Conservation (phyloP, 2,329 filamentous ascomycete species). For the Diaporthe capsici region DNA sequence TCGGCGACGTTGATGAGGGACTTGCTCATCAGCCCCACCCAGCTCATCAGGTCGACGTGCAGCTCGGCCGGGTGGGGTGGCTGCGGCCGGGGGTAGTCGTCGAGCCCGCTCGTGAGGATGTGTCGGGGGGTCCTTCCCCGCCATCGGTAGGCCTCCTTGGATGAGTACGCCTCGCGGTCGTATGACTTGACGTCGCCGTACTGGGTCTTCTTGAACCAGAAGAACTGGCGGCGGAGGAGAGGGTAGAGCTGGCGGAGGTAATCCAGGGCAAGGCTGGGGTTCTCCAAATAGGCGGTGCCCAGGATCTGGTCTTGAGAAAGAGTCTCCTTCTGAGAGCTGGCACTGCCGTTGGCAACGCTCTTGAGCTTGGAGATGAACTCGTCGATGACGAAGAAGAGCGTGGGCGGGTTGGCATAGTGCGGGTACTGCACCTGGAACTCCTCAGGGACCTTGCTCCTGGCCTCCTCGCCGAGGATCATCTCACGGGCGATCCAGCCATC, state of each 20-base stretch:
- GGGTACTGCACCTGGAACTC: conserved; percentile 98
- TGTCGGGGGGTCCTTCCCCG: conserved; percentile 89
- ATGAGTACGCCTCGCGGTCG: conserved; percentile 88
- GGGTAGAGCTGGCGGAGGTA: conserved; percentile 87
- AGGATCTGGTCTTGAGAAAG: conserved; percentile 61
- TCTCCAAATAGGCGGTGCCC: conserved; percentile 76
- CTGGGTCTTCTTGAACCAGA: conserved; percentile 96
- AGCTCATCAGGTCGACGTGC: conserved; percentile 93
- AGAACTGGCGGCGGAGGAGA: conserved; percentile 87
- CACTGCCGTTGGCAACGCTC: conserved; percentile 62
- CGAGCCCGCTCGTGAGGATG: conserved; percentile 91
- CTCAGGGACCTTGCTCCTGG: conserved; percentile 90
- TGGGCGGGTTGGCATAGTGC: conserved; percentile 97
- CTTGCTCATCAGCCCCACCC: conserved; percentile 97
- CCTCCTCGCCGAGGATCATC: conserved; percentile 92
- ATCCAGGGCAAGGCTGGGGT: conserved; percentile 75
- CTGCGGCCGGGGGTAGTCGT: conserved; percentile 95
- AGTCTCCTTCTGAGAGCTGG: conserved; percentile 58
- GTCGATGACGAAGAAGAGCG: conserved; percentile 90
- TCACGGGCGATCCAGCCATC: conserved; percentile 98
- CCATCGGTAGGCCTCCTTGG: conserved; percentile 96
- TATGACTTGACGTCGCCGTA: conserved; percentile 91
- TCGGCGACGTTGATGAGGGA: conserved; percentile 86
- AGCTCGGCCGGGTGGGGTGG: conserved; percentile 96
- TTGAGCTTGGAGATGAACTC: conserved; percentile 85